These are phyloP conservation scores for Ophiostoma novo-ulmi DNA, from an alignment of 2,329 filamentous ascomycete genomes.

Conservation along the genomic window DNA sequence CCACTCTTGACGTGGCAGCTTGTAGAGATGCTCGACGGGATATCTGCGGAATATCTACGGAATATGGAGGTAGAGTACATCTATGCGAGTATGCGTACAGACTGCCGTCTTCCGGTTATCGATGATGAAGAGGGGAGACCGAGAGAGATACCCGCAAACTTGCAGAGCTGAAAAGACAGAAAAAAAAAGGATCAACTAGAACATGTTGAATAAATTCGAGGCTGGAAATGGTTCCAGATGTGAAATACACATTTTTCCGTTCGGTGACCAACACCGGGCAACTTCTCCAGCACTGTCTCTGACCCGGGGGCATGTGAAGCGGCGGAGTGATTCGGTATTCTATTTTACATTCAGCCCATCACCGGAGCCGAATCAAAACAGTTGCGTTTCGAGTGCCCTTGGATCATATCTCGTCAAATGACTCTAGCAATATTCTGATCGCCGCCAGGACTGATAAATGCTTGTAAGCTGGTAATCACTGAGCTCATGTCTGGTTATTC, in stretches of 20 bases:
- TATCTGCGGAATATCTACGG: too few species aligned
- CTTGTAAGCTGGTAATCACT: too few species aligned
- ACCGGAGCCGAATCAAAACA: too few species aligned
- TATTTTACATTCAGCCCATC: too few species aligned
- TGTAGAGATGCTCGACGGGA: not conserved
- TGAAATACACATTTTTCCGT: not conserved
- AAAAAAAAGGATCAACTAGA: not conserved
- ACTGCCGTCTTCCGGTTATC: not conserved
- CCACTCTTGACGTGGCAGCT: slow-evolving; percentile 3
- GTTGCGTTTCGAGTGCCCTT: too few species aligned
- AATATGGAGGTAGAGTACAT: not conserved
- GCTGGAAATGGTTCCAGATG: not conserved
- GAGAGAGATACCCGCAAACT: not conserved
- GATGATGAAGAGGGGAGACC: not conserved
- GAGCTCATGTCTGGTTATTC: too few species aligned
- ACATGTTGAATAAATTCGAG: not conserved
- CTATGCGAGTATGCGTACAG: not conserved
- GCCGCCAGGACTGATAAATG: too few species aligned
- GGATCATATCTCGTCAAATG: too few species aligned
- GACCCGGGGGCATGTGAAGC: not conserved
- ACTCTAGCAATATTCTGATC: too few species aligned
- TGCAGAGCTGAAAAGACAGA: not conserved
- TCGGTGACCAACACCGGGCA: not conserved
- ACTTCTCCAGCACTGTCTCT: not conserved
- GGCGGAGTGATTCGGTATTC: not conserved